Conservation (phyloP, 2,329 filamentous ascomycete species). For the Camptophora hylomeconis region DNA sequence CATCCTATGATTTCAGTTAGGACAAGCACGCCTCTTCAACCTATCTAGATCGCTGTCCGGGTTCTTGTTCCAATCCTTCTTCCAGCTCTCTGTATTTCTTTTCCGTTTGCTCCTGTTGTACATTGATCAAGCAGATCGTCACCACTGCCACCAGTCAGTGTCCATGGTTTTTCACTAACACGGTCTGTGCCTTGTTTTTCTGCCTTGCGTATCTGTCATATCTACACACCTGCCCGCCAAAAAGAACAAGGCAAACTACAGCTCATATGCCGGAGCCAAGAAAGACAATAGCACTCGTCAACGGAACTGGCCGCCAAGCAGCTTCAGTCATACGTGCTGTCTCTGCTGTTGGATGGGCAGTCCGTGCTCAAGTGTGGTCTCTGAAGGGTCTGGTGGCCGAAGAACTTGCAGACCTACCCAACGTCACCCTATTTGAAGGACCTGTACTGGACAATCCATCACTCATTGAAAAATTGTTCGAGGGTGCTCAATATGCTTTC, state of each 20-base stretch:
- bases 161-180: background rate
- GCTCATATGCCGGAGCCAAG: slow-evolving; percentile 13
- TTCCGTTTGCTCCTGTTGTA: too few relatives aligned
- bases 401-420: slow-evolving; percentile 70
- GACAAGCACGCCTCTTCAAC: too few relatives aligned
- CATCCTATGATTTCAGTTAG: too few relatives aligned
- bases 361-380: slow-evolving; percentile 82
- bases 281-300: slow-evolving; percentile 87
- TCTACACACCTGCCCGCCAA: slow-evolving; percentile 2
- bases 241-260: too few relatives aligned
- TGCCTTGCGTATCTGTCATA: slow-evolving; percentile 1
- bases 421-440: slow-evolving; percentile 61
- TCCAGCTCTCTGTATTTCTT: too few relatives aligned
- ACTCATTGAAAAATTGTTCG: slow-evolving; percentile 67
- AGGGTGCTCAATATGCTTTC: slow-evolving; percentile 76
- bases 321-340: slow-evolving; percentile 91
- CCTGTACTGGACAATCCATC: slow-evolving; percentile 55
- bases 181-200: background rate
- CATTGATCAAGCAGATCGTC: too few relatives aligned
- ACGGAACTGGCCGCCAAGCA: slow-evolving; percentile 88
- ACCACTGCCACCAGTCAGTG: too few relatives aligned
- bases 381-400: slow-evolving; percentile 76
- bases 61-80: too few relatives aligned
- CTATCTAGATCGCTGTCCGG: too few relatives aligned
- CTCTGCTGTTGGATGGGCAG: slow-evolving; percentile 82